Conservation (phyloP, 768 basidiomycete species). For the Suillus fuscotomentosus region DNA sequence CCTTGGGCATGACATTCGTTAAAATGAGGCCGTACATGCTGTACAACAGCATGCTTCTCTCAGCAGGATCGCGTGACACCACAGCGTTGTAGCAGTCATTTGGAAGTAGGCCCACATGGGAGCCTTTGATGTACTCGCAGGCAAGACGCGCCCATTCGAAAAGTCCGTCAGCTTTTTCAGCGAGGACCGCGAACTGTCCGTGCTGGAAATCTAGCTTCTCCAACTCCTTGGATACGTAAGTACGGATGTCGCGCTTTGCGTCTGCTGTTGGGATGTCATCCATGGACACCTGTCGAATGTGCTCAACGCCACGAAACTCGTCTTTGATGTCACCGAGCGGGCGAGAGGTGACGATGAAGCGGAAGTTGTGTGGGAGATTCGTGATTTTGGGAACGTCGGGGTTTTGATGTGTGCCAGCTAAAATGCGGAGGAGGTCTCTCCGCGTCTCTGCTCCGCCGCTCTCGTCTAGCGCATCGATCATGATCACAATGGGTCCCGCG, state of each 20-base stretch:
- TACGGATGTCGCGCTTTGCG: background rate
- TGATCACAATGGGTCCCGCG: constrained; percentile 13
- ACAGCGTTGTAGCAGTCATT: background rate
- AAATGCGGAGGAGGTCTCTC: background rate
- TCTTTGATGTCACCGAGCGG: background rate
- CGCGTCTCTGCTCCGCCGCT: constrained; percentile 6
- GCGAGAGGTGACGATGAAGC: constrained; percentile 11
- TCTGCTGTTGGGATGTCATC: background rate
- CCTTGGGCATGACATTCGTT: background rate
- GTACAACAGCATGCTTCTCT: background rate
- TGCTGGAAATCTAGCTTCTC: background rate
- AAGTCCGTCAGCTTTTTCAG: background rate
- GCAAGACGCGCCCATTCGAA: constrained; percentile 6
- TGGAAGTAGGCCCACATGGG: background rate
- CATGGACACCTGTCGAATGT: background rate
- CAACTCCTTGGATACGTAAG: background rate
- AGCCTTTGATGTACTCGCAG: constrained; percentile 3
- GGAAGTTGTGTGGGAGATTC: constrained; percentile 5
- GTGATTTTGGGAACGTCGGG: background rate
- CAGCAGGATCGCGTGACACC: background rate
- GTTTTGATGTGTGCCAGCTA: background rate
- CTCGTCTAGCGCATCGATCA: constrained; percentile 25
- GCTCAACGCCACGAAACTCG: background rate
- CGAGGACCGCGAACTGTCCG: background rate
- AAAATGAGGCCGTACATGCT: background rate